These are phyloP conservation scores for Coemansia sp. DNA, from an alignment of 192 early-diverging fungal genomes.

Conservation along the genomic window DNA sequence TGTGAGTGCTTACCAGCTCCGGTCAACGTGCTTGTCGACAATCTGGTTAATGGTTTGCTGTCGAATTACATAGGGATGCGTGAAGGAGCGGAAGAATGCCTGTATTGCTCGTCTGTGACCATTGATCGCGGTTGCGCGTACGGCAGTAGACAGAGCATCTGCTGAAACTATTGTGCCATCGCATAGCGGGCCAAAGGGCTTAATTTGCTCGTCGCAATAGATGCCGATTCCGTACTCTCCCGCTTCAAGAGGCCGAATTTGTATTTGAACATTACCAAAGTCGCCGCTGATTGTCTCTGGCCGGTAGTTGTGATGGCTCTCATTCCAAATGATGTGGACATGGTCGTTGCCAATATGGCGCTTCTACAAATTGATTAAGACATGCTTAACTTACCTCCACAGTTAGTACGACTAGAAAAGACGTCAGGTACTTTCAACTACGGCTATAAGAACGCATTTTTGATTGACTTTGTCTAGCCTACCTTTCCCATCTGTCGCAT, in stretches of 20 bases:
- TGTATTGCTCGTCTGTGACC: conserved; percentile 55
- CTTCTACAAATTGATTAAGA: conserved; percentile 64
- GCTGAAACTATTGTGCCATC: conserved; percentile 79
- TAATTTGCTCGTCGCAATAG: conserved; percentile 68
- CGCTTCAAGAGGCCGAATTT: conserved; percentile 80
- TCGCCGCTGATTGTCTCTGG: conserved; percentile 93
- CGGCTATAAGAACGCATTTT: background rate
- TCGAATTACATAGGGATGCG: conserved; percentile 44
- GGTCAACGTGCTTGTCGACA: conserved; percentile 31
- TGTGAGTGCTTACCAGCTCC: conserved; percentile 23
- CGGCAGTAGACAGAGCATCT: conserved; percentile 71
- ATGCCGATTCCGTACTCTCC: conserved; percentile 62
- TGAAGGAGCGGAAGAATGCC: conserved; percentile 32
- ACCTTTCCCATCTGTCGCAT: conserved; percentile 92
- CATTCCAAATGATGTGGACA: conserved; percentile 98
- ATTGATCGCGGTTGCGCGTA: conserved; percentile 81
- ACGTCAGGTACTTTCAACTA: background rate
- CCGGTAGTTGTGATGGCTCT: conserved; percentile 85
- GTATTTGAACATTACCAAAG: conserved; percentile 96
- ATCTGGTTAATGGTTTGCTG: conserved; percentile 48
- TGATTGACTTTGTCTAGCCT: conserved; percentile 14
- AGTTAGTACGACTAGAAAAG: background rate
- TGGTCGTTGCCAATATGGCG: conserved; percentile 99
- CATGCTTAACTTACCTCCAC: background rate
- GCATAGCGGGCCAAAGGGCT: conserved; percentile 86